These are phyloP conservation scores for Coprinellus micaceus DNA, from an alignment of 768 basidiomycete species.

Conservation along the genomic window DNA sequence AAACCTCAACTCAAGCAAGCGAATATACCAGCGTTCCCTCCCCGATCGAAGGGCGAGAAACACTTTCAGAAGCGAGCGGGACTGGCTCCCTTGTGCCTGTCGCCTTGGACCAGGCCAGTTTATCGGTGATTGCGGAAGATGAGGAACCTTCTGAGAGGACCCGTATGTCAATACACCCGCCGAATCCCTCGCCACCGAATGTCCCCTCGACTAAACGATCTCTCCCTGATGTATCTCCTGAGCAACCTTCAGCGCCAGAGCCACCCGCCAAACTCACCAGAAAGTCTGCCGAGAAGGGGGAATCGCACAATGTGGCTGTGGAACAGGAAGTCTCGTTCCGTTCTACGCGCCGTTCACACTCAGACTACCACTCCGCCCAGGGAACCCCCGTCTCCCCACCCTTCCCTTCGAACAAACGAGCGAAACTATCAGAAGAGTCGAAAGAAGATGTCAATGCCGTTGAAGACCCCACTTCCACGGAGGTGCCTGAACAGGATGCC, in stretches of 20 bases:
- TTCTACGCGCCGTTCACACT: not conserved
- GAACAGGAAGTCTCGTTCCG: not conserved
- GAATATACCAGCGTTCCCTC: not conserved
- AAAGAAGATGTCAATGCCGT: not conserved
- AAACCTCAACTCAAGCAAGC: not conserved
- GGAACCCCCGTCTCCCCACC: conserved; percentile 6
- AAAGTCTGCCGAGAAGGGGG: not conserved
- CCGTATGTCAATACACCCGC: conserved; percentile 20
- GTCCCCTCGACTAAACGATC: not conserved
- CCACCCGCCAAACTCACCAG: not conserved
- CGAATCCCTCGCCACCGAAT: not conserved
- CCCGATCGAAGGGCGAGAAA: not conserved
- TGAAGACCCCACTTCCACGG: too few species aligned
- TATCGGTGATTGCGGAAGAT: conserved; percentile 71
- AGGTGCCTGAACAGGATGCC: not conserved
- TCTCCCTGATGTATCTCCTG: not conserved
- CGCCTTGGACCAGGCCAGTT: conserved; percentile 30
- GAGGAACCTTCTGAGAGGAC: conserved; percentile 55
- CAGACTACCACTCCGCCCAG: conserved; percentile 10
- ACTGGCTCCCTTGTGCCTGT: conserved; percentile 2
- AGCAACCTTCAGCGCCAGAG: not conserved
- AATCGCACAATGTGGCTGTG: not conserved
- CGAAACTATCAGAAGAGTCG: conserved; percentile 14
- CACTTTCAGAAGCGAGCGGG: not conserved
- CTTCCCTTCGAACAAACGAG: not conserved